These are phyloP conservation scores for Amborella trichopoda DNA, from an alignment of 164 flowering plant species.

Conservation along the genomic window DNA sequence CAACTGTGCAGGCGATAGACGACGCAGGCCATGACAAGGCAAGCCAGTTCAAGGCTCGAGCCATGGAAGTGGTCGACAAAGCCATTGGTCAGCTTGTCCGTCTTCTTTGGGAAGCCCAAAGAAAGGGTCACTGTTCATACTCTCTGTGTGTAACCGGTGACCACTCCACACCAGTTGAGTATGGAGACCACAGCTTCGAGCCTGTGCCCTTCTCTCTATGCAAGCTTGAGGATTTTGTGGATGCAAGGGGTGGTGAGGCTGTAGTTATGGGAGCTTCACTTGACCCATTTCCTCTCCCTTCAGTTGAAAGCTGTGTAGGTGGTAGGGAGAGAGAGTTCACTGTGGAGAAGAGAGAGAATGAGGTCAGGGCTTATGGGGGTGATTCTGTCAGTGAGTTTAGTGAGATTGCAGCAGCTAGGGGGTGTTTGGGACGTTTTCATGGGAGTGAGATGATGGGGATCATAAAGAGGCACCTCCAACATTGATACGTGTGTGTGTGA, in stretches of 20 bases:
- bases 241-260: slow-evolving; percentile 64
- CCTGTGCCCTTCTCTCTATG: slow-evolving; percentile 85
- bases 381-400: slow-evolving; percentile 58
- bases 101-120: slow-evolving; percentile 78
- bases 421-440: slow-evolving; percentile 87
- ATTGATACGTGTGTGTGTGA: too few species aligned
- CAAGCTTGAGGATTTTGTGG: slow-evolving; percentile 55
- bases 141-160: slow-evolving; percentile 86
- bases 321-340: slow-evolving; percentile 1
- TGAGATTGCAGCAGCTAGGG: slow-evolving; percentile 85
- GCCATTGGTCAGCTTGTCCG: slow-evolving; percentile 78
- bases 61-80: slow-evolving; percentile 70
- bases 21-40: slow-evolving; percentile 99
- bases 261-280: slow-evolving; percentile 34
- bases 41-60: slow-evolving; percentile 67
- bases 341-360: slow-evolving; percentile 7
- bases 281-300: slow-evolving; percentile 84
- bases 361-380: slow-evolving; percentile 31
- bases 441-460: slow-evolving; percentile 96
- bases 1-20: slow-evolving; percentile 95
- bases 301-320: slow-evolving; percentile 27
- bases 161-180: slow-evolving; percentile 96
- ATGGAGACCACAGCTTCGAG: slow-evolving; percentile 98
- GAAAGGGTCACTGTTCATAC: slow-evolving; percentile 48
- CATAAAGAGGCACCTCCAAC: slow-evolving; percentile 44